Evolutionary conservation across 495 filamentous ascomycete species (phyloP).

Genomic region (Pyronema omphalodes): DNA sequence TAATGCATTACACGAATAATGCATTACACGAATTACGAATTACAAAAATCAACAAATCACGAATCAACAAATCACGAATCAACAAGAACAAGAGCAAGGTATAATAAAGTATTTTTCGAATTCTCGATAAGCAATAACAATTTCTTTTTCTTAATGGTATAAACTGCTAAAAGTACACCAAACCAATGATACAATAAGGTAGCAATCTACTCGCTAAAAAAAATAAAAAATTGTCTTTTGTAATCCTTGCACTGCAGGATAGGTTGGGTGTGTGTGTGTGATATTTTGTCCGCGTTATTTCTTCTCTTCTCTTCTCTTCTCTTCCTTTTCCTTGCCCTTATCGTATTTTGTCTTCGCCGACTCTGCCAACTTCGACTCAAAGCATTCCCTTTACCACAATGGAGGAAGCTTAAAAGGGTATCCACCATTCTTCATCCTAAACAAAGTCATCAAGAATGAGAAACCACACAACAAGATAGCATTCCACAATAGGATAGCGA

Average conservation of each 20-base stretch:
- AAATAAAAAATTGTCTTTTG: neutral
- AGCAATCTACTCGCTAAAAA: neutral
- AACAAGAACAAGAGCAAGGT: too few relatives aligned
- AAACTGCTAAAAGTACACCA: neutral
- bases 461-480: conserved; percentile 63
- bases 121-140: too few relatives aligned
- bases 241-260: neutral
- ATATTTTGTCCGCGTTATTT: too few relatives aligned
- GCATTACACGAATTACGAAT: too few relatives aligned
- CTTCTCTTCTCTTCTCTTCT: neutral
- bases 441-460: conserved; percentile 84
- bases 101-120: too few relatives aligned
- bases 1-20: too few relatives aligned
- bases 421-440: conserved; percentile 82
- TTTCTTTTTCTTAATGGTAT: neutral
- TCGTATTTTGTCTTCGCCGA: neutral
- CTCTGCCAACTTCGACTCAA: neutral
- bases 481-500: conserved; percentile 70
- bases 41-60: too few relatives aligned
- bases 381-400: conserved; percentile 36
- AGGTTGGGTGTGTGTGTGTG: too few relatives aligned
- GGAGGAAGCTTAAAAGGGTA: conserved; percentile 91
- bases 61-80: too few relatives aligned
- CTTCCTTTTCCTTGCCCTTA: neutral
- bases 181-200: neutral